Evolutionary conservation across 1,284 basidiomycete genomes (phyloP), one percentile per base, ranked within the genome.

Genomic region (Ustanciosporium gigantosporum): DNA sequence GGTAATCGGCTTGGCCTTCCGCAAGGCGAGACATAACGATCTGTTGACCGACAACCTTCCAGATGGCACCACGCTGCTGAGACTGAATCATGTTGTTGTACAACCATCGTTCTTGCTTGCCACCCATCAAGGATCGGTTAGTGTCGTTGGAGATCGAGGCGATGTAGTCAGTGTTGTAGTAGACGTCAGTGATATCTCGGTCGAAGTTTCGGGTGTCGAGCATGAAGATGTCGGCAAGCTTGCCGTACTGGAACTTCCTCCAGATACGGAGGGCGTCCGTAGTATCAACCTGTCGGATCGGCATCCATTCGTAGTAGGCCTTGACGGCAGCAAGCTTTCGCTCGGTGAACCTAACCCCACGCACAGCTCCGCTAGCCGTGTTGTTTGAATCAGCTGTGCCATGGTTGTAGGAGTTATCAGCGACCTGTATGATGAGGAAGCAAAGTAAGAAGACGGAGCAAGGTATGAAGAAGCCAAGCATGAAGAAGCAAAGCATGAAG

Each of bases 261-360:
- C 85, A 87, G 57, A 87, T 86, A 13, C 85, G 80, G 13, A 86
- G 81, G 59, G 84, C 81, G 68, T 87, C 85, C 42, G 82, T 82
- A 3, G 82, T 81, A 48, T 82, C 82, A 14, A 87, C 84, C 70
- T 86, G 85, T 7, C 85, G 81, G 50, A 87, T 85, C 14, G 86
- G 86, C 80, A 87, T 83, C 85, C 85, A 87, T 66, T 86, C 85
- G 66, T 86, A 85, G 72, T 86, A 87, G 0, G 85, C 85, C 23
- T 82, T 81, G 24, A 86, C 82, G 3, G 84, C 85, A 31, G 85
- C 83, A 2, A 84, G 74, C 74, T 86, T 86, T 34, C 86, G 77
- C 65, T 86, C 84, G 4, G 84, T 84, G 79, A 86, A 86, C 24
- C 57, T 45, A 13, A 61, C 49, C 13, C 65, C 67, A 2, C 53